Conservation (phyloP, 2,329 filamentous ascomycete species). For the Colletotrichum endophyticum region DNA sequence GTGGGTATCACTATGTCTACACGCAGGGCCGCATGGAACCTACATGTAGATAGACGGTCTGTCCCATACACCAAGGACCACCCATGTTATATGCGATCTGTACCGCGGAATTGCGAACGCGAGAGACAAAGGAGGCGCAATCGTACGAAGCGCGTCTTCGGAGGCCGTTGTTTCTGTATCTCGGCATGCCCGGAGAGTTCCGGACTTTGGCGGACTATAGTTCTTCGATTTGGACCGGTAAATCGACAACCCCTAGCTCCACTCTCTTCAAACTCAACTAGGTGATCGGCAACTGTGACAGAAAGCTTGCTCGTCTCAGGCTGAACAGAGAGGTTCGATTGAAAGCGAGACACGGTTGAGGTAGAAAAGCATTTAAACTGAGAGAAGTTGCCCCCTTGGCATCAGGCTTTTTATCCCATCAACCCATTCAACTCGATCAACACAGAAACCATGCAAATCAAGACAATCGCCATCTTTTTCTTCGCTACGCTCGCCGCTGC, state of each 20-base stretch:
- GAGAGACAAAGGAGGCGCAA: neutral
- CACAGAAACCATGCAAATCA: neutral
- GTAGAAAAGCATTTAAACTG: neutral
- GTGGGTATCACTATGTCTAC: neutral
- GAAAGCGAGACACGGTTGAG: neutral
- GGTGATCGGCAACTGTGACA: neutral
- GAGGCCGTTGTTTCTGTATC: neutral
- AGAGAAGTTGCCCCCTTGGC: neutral
- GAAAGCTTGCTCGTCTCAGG: neutral
- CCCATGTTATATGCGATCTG: neutral
- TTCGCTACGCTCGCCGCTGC: neutral
- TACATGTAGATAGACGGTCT: neutral
- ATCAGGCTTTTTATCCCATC: rapidly evolving
- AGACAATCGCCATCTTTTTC: neutral
- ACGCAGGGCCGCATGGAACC: neutral
- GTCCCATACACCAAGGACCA: neutral
- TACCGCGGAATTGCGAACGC: neutral
- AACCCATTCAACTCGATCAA: neutral
- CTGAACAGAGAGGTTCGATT: neutral
- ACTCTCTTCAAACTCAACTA: neutral
- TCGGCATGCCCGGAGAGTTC: neutral
- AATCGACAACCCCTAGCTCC: neutral
- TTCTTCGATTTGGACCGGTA: neutral
- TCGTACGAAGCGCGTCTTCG: neutral
- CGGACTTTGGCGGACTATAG: neutral